Percentiles rank a stretch among this genome's conserved stretches.
These are phyloP conservation scores for Daldinia grandis DNA, from an alignment of 495 filamentous ascomycete species.

Conservation along the genomic window DNA sequence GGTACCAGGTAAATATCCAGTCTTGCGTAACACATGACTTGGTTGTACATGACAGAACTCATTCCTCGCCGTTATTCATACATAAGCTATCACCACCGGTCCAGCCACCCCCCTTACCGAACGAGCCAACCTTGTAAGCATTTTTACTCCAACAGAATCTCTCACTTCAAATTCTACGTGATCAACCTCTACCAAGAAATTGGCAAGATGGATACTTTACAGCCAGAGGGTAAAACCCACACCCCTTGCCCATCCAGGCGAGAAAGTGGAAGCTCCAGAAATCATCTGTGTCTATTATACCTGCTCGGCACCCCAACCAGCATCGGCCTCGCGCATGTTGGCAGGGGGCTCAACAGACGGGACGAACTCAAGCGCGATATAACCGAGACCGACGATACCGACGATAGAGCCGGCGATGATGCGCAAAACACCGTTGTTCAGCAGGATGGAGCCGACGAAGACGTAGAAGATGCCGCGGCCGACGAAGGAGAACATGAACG, in stretches of 20 bases:
- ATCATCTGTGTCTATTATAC: constrained; percentile 60
- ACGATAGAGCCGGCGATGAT: constrained; percentile 75
- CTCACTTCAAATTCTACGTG: neutral
- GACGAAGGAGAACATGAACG: constrained; percentile 96
- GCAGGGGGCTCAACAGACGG: constrained; percentile 96
- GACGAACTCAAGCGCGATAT: constrained; percentile 88
- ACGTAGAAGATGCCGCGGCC: constrained; percentile 97
- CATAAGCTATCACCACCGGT: neutral
- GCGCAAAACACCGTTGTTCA: constrained; percentile 66
- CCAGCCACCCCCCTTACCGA: constrained; percentile 3
- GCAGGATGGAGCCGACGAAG: constrained; percentile 86
- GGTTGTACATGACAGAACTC: constrained; percentile 6
- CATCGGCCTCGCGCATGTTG: constrained; percentile 94
- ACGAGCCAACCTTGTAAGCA: neutral
- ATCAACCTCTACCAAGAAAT: neutral
- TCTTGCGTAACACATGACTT: neutral
- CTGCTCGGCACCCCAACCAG: constrained; percentile 90
- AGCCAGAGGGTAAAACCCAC: neutral
- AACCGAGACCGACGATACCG: constrained; percentile 78
- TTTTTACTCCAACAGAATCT: constrained; percentile 4
- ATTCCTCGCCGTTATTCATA: neutral
- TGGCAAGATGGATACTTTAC: neutral
- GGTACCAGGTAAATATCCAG: neutral
- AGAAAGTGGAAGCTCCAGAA: no score
- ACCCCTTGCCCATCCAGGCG: neutral